Evolutionary conservation across 1,284 basidiomycete genomes (phyloP).

Genomic region (Ceraceosorus guamensis): DNA sequence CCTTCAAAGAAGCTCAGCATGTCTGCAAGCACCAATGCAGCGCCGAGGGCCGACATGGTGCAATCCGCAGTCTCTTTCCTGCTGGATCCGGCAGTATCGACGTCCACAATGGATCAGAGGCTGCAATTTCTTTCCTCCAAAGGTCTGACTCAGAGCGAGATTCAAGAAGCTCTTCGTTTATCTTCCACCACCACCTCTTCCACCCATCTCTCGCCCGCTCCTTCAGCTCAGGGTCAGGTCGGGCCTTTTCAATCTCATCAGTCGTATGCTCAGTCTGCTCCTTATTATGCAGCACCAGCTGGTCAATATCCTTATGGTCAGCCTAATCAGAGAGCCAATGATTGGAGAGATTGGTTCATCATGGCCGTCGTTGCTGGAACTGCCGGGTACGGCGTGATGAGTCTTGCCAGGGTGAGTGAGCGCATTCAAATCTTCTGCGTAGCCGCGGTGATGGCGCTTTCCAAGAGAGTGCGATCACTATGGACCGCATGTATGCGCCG

Average conservation of each 20-base stretch:
- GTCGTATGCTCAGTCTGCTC: neutral
- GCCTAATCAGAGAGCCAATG: conserved; percentile 10
- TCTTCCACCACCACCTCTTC: conserved; percentile 12
- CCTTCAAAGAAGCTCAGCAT: too few species aligned
- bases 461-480: too few species aligned
- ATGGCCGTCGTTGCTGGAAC: conserved; percentile 86
- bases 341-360: conserved; percentile 55
- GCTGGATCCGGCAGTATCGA: conserved; percentile 54
- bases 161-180: conserved; percentile 72
- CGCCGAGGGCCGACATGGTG: conserved; percentile 36
- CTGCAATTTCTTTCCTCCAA: conserved; percentile 91
- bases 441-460: too few species aligned
- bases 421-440: too few species aligned
- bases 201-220: conserved; percentile 15
- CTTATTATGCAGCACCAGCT: too few species aligned
- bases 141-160: conserved; percentile 74
- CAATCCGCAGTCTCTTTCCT: conserved; percentile 42
- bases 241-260: too few species aligned
- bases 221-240: too few species aligned
- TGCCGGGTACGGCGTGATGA: conserved; percentile 76
- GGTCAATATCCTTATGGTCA: too few species aligned
- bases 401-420: conserved; percentile 66
- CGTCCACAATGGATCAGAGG: conserved; percentile 72
- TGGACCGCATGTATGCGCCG: too few species aligned
- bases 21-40: neutral